These are phyloP conservation scores for Kappamyces sp. DNA, from an alignment of 192 early-diverging fungal species.

Conservation along the genomic window DNA sequence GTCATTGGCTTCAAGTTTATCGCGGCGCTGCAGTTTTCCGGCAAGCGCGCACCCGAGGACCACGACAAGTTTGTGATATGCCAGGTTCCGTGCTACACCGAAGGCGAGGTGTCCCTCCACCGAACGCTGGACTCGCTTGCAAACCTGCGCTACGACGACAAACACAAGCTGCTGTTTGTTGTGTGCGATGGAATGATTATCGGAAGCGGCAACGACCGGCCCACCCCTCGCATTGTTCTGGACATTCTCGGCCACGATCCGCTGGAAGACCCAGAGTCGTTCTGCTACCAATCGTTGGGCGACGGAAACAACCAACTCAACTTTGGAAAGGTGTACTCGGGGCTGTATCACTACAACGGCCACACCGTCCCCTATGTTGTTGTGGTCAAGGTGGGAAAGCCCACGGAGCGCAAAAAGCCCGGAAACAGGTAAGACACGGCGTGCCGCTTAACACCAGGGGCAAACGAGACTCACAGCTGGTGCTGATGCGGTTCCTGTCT, in stretches of 20 bases:
- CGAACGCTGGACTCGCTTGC: conserved; percentile 94
- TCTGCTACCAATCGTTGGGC: conserved; percentile 71
- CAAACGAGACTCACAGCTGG: conserved; percentile 98
- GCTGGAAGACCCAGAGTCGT: conserved; percentile 67
- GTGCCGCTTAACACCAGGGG: conserved; percentile 42
- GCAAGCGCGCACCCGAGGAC: conserved; percentile 65
- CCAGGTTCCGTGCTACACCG: conserved; percentile 89
- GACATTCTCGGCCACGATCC: conserved; percentile 92
- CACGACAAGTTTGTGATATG: conserved; percentile 83
- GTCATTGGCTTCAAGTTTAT: conserved; percentile 90
- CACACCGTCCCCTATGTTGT: conserved; percentile 95
- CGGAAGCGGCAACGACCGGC: conserved; percentile 92
- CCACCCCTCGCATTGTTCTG: conserved; percentile 93
- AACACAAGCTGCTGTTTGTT: conserved; percentile 93
- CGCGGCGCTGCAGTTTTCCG: conserved; percentile 75
- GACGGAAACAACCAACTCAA: conserved; percentile 85
- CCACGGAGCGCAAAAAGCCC: conserved; percentile 77
- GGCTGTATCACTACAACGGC: conserved; percentile 87
- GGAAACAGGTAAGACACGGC: conserved; percentile 74
- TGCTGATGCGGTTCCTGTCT: conserved; percentile 97
- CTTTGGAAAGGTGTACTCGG: conserved; percentile 94
- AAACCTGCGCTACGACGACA: conserved; percentile 88
- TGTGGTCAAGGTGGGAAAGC: conserved; percentile 89
- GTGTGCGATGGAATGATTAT: conserved; percentile 98
- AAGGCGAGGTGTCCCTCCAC: conserved; percentile 87